Evolutionary conservation across 2,329 filamentous ascomycete genomes (phyloP).

Genomic region (Aspergillus ibericus): DNA sequence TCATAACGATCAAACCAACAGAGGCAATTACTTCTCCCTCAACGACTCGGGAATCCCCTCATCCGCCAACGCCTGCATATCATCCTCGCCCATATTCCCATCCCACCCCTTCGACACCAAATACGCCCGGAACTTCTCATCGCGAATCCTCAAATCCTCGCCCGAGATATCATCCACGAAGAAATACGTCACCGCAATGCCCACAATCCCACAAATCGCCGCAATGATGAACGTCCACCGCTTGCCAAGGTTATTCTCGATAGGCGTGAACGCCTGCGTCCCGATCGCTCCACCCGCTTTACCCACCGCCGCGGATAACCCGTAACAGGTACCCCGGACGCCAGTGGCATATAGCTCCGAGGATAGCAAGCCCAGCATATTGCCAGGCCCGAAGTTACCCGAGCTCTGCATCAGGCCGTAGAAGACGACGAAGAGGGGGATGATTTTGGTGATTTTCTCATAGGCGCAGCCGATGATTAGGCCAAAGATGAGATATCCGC

Average conservation of each 20-base stretch:
- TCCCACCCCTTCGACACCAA: background rate
- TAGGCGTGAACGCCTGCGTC: slow-evolving; percentile 3
- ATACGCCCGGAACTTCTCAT: slow-evolving; percentile 1
- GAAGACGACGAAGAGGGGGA: slow-evolving; percentile 1
- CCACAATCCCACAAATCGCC: slow-evolving; percentile 1
- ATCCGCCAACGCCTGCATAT: background rate
- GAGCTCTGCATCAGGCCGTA: slow-evolving; percentile 7
- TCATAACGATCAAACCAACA: no score
- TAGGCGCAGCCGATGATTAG: slow-evolving; percentile 3
- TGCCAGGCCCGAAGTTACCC: background rate
- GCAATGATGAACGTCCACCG: slow-evolving; percentile 5
- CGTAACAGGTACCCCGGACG: background rate
- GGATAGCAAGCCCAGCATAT: background rate
- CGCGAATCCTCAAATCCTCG: background rate
- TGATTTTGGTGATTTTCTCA: slow-evolving; percentile 5
- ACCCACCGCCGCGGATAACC: background rate
- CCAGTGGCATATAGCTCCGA: slow-evolving; percentile 3
- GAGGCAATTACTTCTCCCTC: background rate
- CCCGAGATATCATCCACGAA: slow-evolving; percentile 1
- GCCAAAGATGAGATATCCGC: slow-evolving; percentile 2
- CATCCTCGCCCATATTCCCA: background rate
- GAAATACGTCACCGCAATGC: background rate
- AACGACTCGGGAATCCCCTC: background rate
- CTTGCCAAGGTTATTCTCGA: background rate
- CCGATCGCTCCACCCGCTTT: slow-evolving; percentile 3